A percentile compares a stretch with the other conserved stretches of the same genome.
phyloP scores from a whole-genome alignment of 768 basidiomycete species.

The Leccinellum luteum region DNA sequence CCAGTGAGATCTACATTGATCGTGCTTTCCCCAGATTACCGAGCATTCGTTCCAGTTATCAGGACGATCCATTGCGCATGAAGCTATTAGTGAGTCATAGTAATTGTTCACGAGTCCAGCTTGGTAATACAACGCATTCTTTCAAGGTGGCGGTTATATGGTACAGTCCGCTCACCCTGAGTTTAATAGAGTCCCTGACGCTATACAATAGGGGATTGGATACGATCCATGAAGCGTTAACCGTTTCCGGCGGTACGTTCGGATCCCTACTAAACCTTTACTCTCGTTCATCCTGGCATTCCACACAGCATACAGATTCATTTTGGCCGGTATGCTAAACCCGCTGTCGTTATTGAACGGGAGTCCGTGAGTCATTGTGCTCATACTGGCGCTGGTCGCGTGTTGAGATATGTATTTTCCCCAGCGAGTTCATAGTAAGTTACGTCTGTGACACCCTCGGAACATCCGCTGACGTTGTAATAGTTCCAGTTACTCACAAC shows the following conservation, averaged over 20 bases:
- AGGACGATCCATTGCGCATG: not conserved
- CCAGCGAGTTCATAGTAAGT: constrained; percentile 13
- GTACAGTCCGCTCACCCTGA: not conserved
- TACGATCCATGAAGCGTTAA: constrained; percentile 13
- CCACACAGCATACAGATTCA: constrained; percentile 6
- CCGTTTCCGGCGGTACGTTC: constrained; percentile 8
- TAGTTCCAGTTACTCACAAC: constrained; percentile 1
- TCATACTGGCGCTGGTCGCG: not conserved
- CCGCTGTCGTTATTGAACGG: not conserved
- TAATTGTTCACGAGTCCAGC: not conserved
- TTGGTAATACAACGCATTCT: not conserved
- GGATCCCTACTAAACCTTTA: not conserved
- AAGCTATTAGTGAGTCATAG: constrained; percentile 13
- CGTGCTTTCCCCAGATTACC: not conserved
- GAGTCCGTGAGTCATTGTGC: constrained; percentile 7
- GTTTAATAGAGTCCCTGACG: not conserved
- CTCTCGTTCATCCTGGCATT: not conserved
- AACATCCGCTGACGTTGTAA: not conserved
- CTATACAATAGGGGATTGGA: constrained; percentile 1
- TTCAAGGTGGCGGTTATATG: constrained; percentile 13
- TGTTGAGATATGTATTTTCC: not conserved
- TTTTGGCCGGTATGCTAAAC: not conserved
- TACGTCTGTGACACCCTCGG: not conserved
- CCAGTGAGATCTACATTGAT: not conserved
- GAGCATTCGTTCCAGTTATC: constrained; percentile 1